Evolutionary conservation across 129 eudicot species (phyloP).

Genomic region (Rutidosis leptorrhynchoides): DNA sequence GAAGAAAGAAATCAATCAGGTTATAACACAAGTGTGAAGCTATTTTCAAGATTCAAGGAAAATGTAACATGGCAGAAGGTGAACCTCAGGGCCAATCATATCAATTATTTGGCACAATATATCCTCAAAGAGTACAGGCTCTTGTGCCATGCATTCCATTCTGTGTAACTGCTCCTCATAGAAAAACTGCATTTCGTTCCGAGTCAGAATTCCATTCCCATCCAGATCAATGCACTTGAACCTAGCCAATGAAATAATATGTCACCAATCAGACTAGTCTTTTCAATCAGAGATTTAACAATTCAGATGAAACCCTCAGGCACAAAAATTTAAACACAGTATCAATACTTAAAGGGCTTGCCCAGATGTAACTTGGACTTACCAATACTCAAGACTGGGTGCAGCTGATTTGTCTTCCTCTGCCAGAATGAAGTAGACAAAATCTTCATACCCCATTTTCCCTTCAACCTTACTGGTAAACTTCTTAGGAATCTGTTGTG

Average conservation of each 20-base stretch:
- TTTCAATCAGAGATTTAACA: too few species aligned
- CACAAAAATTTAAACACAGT: not conserved
- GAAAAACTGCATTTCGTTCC: constrained; percentile 92
- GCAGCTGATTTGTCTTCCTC: constrained; percentile 26
- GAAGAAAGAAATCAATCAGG: not conserved
- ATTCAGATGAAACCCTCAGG: too few species aligned
- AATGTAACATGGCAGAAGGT: not conserved
- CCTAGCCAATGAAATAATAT: too few species aligned
- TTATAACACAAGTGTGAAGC: too few species aligned
- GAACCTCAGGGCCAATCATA: constrained; percentile 94
- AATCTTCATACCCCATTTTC: constrained; percentile 31
- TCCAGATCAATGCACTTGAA: constrained; percentile 97
- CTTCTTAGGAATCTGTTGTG: constrained; percentile 19
- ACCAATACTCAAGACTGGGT: constrained; percentile 29
- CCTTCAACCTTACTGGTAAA: constrained; percentile 28
- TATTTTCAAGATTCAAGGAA: too few species aligned
- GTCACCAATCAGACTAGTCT: too few species aligned
- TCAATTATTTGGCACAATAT: constrained; percentile 95
- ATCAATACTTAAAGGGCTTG: too few species aligned
- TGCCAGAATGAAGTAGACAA: constrained; percentile 24
- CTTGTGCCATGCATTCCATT: constrained; percentile 99
- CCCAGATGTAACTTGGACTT: not conserved
- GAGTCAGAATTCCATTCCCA: constrained; percentile 82
- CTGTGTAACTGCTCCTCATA: constrained; percentile 98
- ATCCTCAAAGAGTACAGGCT: constrained; percentile 94